Evolutionary conservation across 1,284 basidiomycete species (phyloP).

Genomic region (Ceratobasidium theobromae): DNA sequence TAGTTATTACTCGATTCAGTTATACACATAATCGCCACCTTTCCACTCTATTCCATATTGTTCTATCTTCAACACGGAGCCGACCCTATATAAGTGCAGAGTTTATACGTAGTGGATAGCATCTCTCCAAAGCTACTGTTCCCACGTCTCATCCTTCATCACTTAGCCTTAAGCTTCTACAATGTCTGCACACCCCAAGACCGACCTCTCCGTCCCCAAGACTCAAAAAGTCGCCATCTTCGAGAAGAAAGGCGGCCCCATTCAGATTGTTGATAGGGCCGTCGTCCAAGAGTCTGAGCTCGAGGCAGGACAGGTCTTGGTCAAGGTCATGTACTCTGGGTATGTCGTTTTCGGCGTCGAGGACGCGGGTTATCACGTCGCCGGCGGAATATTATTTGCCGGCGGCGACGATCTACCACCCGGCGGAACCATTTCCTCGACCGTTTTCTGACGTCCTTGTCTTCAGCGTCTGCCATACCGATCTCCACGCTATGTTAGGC

Average conservation of each 20-base stretch:
- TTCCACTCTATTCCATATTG: too few species aligned
- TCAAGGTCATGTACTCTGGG: conserved; percentile 75
- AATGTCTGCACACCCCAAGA: conserved; percentile 28
- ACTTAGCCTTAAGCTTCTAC: not conserved
- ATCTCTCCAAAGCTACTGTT: not conserved
- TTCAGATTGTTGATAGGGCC: conserved; percentile 36
- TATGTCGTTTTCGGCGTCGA: conserved; percentile 35
- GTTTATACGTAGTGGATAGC: not conserved
- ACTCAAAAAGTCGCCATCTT: conserved; percentile 33
- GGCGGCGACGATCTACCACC: not conserved
- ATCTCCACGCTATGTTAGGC: conserved; percentile 66
- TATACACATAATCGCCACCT: too few species aligned
- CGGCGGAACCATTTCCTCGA: conserved; percentile 17
- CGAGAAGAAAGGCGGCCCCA: conserved; percentile 24
- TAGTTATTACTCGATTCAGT: too few species aligned
- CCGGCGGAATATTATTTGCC: not conserved
- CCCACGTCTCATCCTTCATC: not conserved
- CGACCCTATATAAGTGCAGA: conserved; percentile 10
- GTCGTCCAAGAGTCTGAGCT: conserved; percentile 68
- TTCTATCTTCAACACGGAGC: too few species aligned
- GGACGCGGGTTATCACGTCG: conserved; percentile 35
- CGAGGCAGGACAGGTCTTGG: conserved; percentile 75
- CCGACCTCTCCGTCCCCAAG: conserved; percentile 30
- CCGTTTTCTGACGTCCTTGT: not conserved
- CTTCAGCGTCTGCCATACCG: conserved; percentile 65